Conservation (phyloP, 768 basidiomycete species). For the Leccinum rimulosum region DNA sequence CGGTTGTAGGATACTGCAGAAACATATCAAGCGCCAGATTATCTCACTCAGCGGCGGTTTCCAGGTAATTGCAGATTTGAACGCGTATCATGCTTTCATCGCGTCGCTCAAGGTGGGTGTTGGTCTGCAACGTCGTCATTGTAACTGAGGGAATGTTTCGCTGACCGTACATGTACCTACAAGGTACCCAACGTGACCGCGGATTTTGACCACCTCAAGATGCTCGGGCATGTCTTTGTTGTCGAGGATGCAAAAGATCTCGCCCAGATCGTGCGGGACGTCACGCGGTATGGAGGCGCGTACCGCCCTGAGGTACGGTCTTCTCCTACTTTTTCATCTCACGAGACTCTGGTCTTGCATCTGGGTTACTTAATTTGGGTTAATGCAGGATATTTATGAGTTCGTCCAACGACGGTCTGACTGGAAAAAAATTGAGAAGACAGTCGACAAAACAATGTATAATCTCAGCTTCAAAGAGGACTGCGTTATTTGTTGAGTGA, state of each 20-base stretch:
- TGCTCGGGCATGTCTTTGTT: conserved; percentile 96
- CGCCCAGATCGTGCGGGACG: conserved; percentile 93
- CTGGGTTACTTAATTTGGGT: neutral
- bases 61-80: conserved; percentile 94
- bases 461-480: conserved; percentile 92
- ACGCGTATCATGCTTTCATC: conserved; percentile 89
- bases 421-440: conserved; percentile 98
- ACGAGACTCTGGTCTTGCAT: neutral
- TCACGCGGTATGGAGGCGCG: conserved; percentile 92
- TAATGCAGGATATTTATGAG: conserved; percentile 80
- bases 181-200: conserved; percentile 77
- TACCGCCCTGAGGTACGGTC: conserved; percentile 85
- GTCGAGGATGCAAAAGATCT: conserved; percentile 95
- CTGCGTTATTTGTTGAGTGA: conserved; percentile 53
- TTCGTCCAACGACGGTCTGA: conserved; percentile 93
- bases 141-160: neutral
- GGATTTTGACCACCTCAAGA: conserved; percentile 93
- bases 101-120: conserved; percentile 71
- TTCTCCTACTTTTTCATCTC: neutral
- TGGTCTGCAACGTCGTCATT: neutral
- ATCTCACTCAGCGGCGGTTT: conserved; percentile 93
- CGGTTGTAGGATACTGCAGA: conserved; percentile 73
- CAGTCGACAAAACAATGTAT: conserved; percentile 94
- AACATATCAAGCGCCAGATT: conserved; percentile 96
- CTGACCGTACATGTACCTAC: neutral